Base-by-base conservation (phyloP, 2,329 filamentous ascomycete species). In the Dendrostoma leiphaemia region DNA sequence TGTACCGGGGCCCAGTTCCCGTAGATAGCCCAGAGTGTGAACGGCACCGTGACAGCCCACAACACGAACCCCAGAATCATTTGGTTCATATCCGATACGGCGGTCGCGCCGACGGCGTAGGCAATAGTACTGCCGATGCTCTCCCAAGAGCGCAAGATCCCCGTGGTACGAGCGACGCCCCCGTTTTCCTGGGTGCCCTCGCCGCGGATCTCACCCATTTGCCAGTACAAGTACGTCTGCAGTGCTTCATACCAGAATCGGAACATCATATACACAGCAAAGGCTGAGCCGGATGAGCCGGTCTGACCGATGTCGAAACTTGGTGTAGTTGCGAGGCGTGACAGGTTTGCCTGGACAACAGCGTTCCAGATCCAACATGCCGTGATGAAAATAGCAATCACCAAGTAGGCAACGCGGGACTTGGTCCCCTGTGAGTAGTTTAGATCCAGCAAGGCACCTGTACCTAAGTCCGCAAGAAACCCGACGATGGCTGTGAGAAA, bases 401-500 rank as follows among this genome's bases (percentile, higher is more conserved):
- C 31, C 29, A 52, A 19, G 35, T 52, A 55, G 23, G 38, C 41
- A 12, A 31, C 40, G 28, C 45, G 51, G 17, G 48, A 52, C 21
- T 43, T 47, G 9, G 32, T 17, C 3, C 37, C 28, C 5, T 38
- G 38, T 8, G 53, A 55, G 2, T 47, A 47, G 21, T 19, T 51
- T 32, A 51, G 38, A 12, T 55, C 53, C 9, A 55, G 48, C 2
- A 55, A 3, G 13, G 45, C 32, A 1, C 53, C 53, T 13, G 38
- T 51, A 13, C 29, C 26, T 8, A 54, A 15, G 34, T 54, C 32
- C 15, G 35, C 52, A 1, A 37, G 13, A 10, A 69, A 73, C n/a
- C 70, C 68, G 13, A 69, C 72, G 5, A 73, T 62, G 0, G 73
- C 72, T 0, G 65, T 66, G 54, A 69, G 51, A 38, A 70, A 68